phyloP scores from a whole-genome alignment of 129 eudicot species.

The Saussurea involucrata region DNA sequence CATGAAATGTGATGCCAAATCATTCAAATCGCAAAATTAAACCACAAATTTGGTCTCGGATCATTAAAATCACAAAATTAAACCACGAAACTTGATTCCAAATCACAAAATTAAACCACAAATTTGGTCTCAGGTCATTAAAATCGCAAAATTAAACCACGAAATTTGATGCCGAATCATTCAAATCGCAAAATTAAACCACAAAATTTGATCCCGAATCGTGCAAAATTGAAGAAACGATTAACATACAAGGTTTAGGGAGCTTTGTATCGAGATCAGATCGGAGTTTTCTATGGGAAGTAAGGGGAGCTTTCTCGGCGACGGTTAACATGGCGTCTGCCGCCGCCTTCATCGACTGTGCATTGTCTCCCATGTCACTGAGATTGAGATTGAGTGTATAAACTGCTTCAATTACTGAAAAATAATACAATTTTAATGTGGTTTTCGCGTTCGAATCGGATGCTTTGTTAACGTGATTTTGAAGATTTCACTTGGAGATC shows the following conservation, averaged over 20 bases:
- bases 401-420: not conserved
- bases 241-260: conserved; percentile 45
- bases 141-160: not conserved
- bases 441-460: conserved; percentile 19
- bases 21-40: not conserved
- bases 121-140: not conserved
- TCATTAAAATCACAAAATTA: not conserved
- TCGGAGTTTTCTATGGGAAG: conserved; percentile 35
- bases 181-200: not conserved
- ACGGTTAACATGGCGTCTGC: conserved; percentile 42
- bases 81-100: not conserved
- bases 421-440: conserved; percentile 22
- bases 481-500: conserved; percentile 33
- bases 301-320: conserved; percentile 50
- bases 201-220: not conserved
- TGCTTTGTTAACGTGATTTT: conserved; percentile 18
- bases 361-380: conserved; percentile 39
- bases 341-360: conserved; percentile 24
- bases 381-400: not conserved
- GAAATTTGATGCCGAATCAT: too few species aligned
- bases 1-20: too few species aligned
- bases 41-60: too few species aligned
- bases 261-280: conserved; percentile 47
- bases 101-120: too few species aligned
- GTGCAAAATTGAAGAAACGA: not conserved